Base-by-base conservation (phyloP, 768 basidiomycete genomes). In the Auricularia sp. region DNA sequence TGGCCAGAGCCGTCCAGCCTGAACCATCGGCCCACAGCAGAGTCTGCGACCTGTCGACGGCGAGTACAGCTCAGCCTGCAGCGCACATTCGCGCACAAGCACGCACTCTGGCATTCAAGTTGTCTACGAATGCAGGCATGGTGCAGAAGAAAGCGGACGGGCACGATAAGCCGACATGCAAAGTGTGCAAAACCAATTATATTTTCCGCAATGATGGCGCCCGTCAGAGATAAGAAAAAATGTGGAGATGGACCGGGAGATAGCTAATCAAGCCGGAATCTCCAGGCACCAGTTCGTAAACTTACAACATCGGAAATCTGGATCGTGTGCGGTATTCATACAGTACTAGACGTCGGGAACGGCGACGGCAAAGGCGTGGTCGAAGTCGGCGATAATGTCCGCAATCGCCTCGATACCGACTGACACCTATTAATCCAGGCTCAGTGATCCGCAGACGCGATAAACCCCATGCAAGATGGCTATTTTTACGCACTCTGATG, bases 1-100 rank as follows among this genome's bases (percentile, higher is more conserved):
- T 82, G 84, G 36, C 87, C 88, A 61, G 83, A 85, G 14, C 88
- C 88, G 65, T 90, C 88, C 33, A 91, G 78, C 62, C 81, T 78
- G 75, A 91, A 91, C 83, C 86, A 89, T 71, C 82, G 77, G 62
- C 88, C 88, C 36, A 80, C 67, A 14, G 67, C 69, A 42, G 77
- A 78, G 66, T 73, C 73, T 16, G 81, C 80, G 44, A 80, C 76
- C 71, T 74, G 59, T 14, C 7, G 39, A 42, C 39, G 39, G 39
- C 12, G 67, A 68, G 61, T 71, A 68, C 14, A 18, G 3, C 10
- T 33, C 6, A 54, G n/a, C 47, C 54, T 21, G 23, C 35, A 44
- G 63, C 34, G 42, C 35, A 60, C n/a, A 36, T 53, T 58, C 23
- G 42, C 12, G n/a, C 3, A 43, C 58, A 35, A 12, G 29, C 42